Evolutionary conservation across 1,284 basidiomycete genomes (phyloP).

Genomic region (Puccinia coronata): DNA sequence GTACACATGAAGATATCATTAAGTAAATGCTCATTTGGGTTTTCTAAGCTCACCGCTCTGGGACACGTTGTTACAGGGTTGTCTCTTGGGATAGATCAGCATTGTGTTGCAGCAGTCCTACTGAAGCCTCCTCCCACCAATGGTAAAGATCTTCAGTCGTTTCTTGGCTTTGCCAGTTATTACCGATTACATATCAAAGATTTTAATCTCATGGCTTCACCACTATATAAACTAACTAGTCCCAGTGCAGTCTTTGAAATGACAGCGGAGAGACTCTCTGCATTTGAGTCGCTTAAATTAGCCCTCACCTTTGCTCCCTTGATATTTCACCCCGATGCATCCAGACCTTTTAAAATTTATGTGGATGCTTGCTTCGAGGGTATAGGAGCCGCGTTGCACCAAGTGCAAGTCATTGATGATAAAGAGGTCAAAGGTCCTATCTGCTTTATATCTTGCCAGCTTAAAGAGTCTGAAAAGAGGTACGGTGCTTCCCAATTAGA

Average conservation of each 20-base stretch:
- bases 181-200: background rate
- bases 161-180: constrained; percentile 21
- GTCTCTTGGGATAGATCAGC: background rate
- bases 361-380: constrained; percentile 11
- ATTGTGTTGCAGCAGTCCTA: constrained; percentile 9
- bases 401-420: constrained; percentile 3
- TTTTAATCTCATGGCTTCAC: background rate
- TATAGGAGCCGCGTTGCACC: constrained; percentile 14
- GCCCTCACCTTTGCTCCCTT: background rate
- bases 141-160: constrained; percentile 4
- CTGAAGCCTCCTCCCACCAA: background rate
- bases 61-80: constrained; percentile 25
- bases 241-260: background rate
- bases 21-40: constrained; percentile 21
- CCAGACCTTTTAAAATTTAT: constrained; percentile 8
- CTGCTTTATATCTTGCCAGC: too few relatives aligned
- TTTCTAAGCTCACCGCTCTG: constrained; percentile 6
- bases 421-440: too few relatives aligned
- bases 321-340: background rate
- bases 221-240: background rate
- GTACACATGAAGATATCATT: constrained; percentile 29
- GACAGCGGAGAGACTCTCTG: background rate
- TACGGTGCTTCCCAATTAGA: constrained; percentile 15
- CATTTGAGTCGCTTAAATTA: background rate
- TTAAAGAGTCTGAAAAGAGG: constrained; percentile 17